phyloP scores from a whole-genome alignment of 345 rosid species.

The Linum tenue region DNA sequence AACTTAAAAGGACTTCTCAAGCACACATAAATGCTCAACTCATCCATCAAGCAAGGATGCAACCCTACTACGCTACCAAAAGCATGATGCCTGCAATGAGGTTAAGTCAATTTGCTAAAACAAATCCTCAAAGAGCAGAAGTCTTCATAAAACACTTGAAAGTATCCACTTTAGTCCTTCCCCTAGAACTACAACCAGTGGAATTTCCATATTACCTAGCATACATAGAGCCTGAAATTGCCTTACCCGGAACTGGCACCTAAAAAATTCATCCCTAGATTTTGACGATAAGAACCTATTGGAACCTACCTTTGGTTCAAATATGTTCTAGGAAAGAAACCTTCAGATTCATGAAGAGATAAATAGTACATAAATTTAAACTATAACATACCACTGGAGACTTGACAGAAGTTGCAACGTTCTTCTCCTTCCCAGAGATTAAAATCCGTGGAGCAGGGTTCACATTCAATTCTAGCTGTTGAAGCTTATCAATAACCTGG shows the following conservation, averaged over 20 bases:
- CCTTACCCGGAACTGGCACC: background rate
- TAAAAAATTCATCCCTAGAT: background rate
- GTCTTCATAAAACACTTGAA: background rate
- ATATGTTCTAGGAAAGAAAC: background rate
- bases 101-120: no score
- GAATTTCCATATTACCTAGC: background rate
- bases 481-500: constrained; percentile 62
- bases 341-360: constrained; percentile 4
- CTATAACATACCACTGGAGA: constrained; percentile 50
- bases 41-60: no score
- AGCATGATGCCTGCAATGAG: no score
- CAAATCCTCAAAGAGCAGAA: background rate
- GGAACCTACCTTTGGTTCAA: background rate
- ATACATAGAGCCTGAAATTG: background rate
- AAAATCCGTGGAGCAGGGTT: constrained; percentile 43
- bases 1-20: no score
- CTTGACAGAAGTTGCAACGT: constrained; percentile 30
- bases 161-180: background rate
- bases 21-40: no score
- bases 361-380: background rate
- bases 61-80: no score
- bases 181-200: background rate
- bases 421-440: constrained; percentile 39
- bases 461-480: constrained; percentile 53
- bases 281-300: background rate